phyloP scores from a whole-genome alignment of 495 filamentous ascomycete genomes.

The Aspergillus egyptiacus region DNA sequence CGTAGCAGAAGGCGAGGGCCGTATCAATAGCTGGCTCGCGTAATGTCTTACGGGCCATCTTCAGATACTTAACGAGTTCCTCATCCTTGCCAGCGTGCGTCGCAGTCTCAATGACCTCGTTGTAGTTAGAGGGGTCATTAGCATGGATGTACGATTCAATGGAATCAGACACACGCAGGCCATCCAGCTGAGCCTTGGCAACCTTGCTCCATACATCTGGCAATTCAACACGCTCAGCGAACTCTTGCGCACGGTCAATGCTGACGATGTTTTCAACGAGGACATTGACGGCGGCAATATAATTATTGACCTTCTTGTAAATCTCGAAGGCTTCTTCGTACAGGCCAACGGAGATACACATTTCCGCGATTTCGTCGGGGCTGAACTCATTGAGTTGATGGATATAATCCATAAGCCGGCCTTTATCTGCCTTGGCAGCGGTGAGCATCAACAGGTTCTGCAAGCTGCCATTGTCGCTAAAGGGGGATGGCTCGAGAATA shows the following conservation, averaged over 20 bases:
- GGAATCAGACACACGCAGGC: constrained; percentile 84
- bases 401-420: constrained; percentile 94
- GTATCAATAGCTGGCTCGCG: constrained; percentile 95
- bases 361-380: constrained; percentile 82
- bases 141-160: constrained; percentile 98
- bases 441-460: constrained; percentile 98
- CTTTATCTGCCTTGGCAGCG: constrained; percentile 92
- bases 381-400: constrained; percentile 84
- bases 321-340: constrained; percentile 98
- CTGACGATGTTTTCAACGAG: constrained; percentile 96
- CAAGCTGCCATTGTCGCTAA: constrained; percentile 93
- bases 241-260: constrained; percentile 95
- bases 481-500: constrained; percentile 91
- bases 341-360: constrained; percentile 91
- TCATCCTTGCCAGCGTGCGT: constrained; percentile 97
- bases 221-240: constrained; percentile 90
- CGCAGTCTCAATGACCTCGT: constrained; percentile 92
- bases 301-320: constrained; percentile 94
- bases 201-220: constrained; percentile 99
- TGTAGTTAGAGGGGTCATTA: constrained; percentile 85
- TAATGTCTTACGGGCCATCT: constrained; percentile 94
- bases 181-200: constrained; percentile 96
- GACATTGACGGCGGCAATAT: constrained; percentile 79
- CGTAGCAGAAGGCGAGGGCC: constrained; percentile 85
- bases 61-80: constrained; percentile 93